phyloP scores from a whole-genome alignment of 306 rosid genomes.

The Acmispon strigosus region DNA sequence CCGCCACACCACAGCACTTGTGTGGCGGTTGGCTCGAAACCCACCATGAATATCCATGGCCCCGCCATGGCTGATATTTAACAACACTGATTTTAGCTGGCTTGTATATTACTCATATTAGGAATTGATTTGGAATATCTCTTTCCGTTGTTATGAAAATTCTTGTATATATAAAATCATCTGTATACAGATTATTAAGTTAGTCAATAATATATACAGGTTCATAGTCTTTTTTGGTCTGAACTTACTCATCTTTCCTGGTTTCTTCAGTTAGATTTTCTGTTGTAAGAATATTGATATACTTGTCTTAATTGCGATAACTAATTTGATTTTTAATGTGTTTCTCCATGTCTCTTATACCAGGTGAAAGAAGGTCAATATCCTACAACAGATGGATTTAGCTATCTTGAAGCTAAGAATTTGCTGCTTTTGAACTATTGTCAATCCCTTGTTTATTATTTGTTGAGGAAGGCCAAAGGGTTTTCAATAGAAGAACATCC shows the following conservation, averaged over 20 bases:
- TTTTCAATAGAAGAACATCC: constrained; percentile 71
- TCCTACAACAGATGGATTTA: constrained; percentile 68
- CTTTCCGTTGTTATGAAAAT: too few relatives aligned
- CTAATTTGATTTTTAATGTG: background rate
- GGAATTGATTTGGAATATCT: too few relatives aligned
- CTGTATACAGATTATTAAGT: too few relatives aligned
- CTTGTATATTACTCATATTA: too few relatives aligned
- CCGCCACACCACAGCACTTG: too few relatives aligned
- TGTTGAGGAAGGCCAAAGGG: constrained; percentile 75
- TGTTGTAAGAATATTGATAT: background rate
- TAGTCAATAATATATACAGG: too few relatives aligned
- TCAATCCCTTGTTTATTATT: constrained; percentile 76
- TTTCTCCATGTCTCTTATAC: constrained; percentile 2
- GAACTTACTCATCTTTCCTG: background rate
- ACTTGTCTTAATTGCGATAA: background rate
- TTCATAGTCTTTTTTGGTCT: too few relatives aligned
- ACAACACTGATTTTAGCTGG: too few relatives aligned
- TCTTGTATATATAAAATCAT: too few relatives aligned
- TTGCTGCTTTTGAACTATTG: constrained; percentile 73
- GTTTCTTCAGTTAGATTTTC: background rate
- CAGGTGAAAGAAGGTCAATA: constrained; percentile 62
- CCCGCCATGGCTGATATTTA: too few relatives aligned
- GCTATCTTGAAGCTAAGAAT: constrained; percentile 87
- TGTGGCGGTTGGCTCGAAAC: too few relatives aligned
- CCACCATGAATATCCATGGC: too few relatives aligned